Evolutionary conservation across 2,329 filamentous ascomycete genomes (phyloP), one percentile per base, ranked within the genome.

Genomic region (Pseudogymnoascus sp.): DNA sequence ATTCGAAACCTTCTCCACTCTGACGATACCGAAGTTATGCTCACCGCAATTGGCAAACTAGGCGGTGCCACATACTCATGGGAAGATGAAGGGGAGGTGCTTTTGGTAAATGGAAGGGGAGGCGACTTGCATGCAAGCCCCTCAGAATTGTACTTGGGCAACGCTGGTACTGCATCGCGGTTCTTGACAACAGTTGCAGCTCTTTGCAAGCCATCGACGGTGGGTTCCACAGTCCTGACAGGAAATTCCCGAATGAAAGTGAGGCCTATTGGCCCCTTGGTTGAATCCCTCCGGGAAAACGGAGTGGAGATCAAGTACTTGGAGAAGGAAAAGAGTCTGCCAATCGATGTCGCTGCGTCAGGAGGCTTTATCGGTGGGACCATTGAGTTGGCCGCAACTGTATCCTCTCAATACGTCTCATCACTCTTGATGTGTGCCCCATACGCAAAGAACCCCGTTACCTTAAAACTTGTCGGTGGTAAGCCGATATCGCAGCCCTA

Each of bases 391-490:
- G 91, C 92, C 9, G 94, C 94, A 0, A 97, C 94, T 41, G 89
- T 97, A 14, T 99, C 94, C 7, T 97, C 94, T n/a, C 94, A 99
- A 75, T 99, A 97, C 71, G 94, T 99, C 37, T 97, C 94, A 0
- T 97, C 93, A 1, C 86, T 99, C 65, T 79, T 99, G 59, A 95
- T 99, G 90, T 95, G 91, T 62, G 94, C 94, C 0, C 94, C 94
- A 0, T 99, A 97, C 70, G 94, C 94, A 50, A 97, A 96, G 76
- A 86, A 91, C 64, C 90, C 93, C 0, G 92, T 99, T 37, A 97
- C 91, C 0, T 77, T 99, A 66, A 88, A 87, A 39, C 81, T 99
- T 38, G 88, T 97, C 11, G 94, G 94, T n/a, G 94, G 92, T 61
- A 97, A 96, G 74, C 93, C 94, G 43, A 96, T 99, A 66, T 97